A percentile compares a stretch with the other conserved stretches of the same genome.
phyloP scores from a whole-genome alignment of 2,329 filamentous ascomycete genomes.

The Diplocarpon mali region DNA sequence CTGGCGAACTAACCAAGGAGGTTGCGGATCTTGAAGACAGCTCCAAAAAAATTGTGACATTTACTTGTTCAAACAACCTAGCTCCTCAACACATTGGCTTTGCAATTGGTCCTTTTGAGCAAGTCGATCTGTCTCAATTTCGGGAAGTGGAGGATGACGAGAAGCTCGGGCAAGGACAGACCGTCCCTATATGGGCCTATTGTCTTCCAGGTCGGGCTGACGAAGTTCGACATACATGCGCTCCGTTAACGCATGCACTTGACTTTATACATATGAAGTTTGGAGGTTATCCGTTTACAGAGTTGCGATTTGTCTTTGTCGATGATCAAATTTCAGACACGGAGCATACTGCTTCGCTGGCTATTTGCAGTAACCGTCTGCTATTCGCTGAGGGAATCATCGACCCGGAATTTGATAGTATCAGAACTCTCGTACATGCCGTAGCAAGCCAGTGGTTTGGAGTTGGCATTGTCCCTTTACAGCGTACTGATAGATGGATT shows the following conservation, averaged over 20 bases:
- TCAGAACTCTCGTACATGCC: slow-evolving; percentile 69
- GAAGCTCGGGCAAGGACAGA: slow-evolving; percentile 68
- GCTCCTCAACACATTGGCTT: slow-evolving; percentile 88
- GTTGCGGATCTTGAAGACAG: slow-evolving; percentile 64
- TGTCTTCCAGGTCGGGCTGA: slow-evolving; percentile 75
- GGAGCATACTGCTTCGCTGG: slow-evolving; percentile 67
- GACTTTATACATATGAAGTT: slow-evolving; percentile 85
- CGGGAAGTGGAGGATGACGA: slow-evolving; percentile 87
- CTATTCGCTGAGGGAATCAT: slow-evolving; percentile 78
- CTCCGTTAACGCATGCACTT: slow-evolving; percentile 74
- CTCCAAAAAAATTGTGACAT: slow-evolving; percentile 78
- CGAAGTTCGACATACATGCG: slow-evolving; percentile 78
- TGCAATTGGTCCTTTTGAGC: slow-evolving; percentile 87
- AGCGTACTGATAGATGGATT: slow-evolving; percentile 75
- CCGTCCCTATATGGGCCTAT: slow-evolving; percentile 81
- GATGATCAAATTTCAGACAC: slow-evolving; percentile 76
- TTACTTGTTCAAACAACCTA: slow-evolving; percentile 63
- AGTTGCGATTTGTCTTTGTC: slow-evolving; percentile 88
- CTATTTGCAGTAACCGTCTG: slow-evolving; percentile 76
- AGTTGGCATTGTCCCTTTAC: slow-evolving; percentile 79
- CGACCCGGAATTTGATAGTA: slow-evolving; percentile 74
- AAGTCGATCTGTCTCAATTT: slow-evolving; percentile 80
- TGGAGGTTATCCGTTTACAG: slow-evolving; percentile 81
- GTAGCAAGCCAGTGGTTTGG: slow-evolving; percentile 91
- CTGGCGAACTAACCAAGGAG: slow-evolving; percentile 80